phyloP scores from a whole-genome alignment of 2,329 filamentous ascomycete genomes.

The Colletotrichum camelliae region DNA sequence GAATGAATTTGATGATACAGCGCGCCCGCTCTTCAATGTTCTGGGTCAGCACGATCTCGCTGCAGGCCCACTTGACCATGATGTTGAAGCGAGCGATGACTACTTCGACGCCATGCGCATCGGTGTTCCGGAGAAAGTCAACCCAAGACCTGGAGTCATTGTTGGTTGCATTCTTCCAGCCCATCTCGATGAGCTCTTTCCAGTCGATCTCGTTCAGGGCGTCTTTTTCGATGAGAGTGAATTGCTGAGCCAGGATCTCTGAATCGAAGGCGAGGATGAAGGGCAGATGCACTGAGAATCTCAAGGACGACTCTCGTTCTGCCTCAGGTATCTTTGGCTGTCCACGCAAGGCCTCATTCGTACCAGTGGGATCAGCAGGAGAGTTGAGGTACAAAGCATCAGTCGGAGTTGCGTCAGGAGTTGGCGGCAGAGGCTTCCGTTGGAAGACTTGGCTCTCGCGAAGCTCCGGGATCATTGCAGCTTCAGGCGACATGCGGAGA shows the following conservation, averaged over 20 bases:
- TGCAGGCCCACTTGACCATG: slow-evolving; percentile 86
- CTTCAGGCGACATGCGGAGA: slow-evolving; percentile 47
- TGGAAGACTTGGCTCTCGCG: slow-evolving; percentile 48
- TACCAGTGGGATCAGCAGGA: slow-evolving; percentile 34
- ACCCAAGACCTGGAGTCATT: slow-evolving; percentile 79
- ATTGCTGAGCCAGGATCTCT: slow-evolving; percentile 79
- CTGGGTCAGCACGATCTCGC: slow-evolving; percentile 78
- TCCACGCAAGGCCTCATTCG: slow-evolving; percentile 40
- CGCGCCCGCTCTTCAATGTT: slow-evolving; percentile 74
- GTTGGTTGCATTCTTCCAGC: slow-evolving; percentile 74
- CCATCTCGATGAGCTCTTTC: slow-evolving; percentile 85
- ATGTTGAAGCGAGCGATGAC: slow-evolving; percentile 88
- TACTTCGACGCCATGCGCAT: slow-evolving; percentile 79
- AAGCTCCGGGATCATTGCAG: slow-evolving; percentile 38
- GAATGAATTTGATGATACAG: slow-evolving; percentile 81
- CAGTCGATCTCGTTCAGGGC: slow-evolving; percentile 86
- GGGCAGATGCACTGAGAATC: slow-evolving; percentile 68
- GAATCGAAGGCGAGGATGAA: slow-evolving; percentile 85
- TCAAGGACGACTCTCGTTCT: slow-evolving; percentile 32
- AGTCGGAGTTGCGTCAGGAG: slow-evolving; percentile 55
- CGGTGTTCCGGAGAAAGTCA: slow-evolving; percentile 75
- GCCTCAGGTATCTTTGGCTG: slow-evolving; percentile 34
- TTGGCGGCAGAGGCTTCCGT: slow-evolving; percentile 52
- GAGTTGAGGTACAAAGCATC: slow-evolving; percentile 40
- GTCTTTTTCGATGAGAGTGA: slow-evolving; percentile 86